A percentile compares a stretch with the other conserved stretches of the same genome.
Conservation (phyloP, 2,329 filamentous ascomycete genomes). For the Beauveria brongniartii region DNA sequence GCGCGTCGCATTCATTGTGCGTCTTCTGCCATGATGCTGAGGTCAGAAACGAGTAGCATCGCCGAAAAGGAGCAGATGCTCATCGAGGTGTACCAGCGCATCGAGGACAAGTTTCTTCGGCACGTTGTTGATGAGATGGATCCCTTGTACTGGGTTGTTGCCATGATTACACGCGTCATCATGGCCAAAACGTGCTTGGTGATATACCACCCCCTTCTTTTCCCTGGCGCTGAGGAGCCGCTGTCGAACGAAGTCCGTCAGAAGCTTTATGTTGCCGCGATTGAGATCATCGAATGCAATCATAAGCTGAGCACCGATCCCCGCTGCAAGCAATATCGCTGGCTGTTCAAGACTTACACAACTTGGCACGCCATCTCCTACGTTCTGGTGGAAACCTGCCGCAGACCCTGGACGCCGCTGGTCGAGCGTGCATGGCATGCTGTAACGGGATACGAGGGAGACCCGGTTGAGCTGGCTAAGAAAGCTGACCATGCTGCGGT, state of each 20-base stretch:
- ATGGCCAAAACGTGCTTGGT: slow-evolving; percentile 73
- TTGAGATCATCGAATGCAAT: slow-evolving; percentile 66
- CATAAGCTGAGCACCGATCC: slow-evolving; percentile 55
- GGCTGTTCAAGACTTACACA: slow-evolving; percentile 43
- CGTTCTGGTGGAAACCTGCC: slow-evolving; percentile 37
- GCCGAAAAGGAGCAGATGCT: slow-evolving; percentile 37
- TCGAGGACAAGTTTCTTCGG: slow-evolving; percentile 46
- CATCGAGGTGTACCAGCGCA: slow-evolving; percentile 42
- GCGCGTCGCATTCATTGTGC: slow-evolving; percentile 27
- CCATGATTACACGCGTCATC: slow-evolving; percentile 61
- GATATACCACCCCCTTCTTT: slow-evolving; percentile 65
- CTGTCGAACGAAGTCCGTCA: slow-evolving; percentile 57
- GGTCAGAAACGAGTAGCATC: slow-evolving; percentile 21
- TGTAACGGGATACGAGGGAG: slow-evolving; percentile 30
- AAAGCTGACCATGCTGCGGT: slow-evolving; percentile 39
- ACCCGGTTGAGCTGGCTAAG: slow-evolving; percentile 35
- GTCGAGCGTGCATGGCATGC: slow-evolving; percentile 44
- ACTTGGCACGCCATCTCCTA: slow-evolving; percentile 46
- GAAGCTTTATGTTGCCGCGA: slow-evolving; percentile 60
- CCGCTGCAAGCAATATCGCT: slow-evolving; percentile 37
- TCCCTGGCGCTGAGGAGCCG: slow-evolving; percentile 45
- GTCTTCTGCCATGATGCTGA: slow-evolving; percentile 25
- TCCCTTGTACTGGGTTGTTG: slow-evolving; percentile 58
- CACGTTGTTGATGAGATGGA: slow-evolving; percentile 41
- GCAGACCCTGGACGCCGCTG: slow-evolving; percentile 40